phyloP scores from a whole-genome alignment of 495 filamentous ascomycete genomes.

The Penicillium coffeae region DNA sequence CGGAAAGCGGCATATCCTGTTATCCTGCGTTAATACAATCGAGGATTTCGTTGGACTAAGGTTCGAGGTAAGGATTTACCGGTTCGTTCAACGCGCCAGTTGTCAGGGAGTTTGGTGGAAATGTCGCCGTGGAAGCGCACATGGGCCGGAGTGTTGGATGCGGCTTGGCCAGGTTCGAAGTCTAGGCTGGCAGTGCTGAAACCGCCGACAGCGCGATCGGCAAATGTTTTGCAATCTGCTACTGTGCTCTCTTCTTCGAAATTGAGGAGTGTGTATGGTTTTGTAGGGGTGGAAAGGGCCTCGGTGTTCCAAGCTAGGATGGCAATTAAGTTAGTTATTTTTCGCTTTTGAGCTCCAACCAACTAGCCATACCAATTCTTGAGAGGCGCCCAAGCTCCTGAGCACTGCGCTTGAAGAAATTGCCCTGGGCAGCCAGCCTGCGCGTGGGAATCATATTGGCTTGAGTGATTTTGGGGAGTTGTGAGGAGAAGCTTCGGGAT shows the following conservation, averaged over 20 bases:
- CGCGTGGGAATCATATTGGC: conserved; percentile 44
- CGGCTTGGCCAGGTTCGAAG: conserved; percentile 50
- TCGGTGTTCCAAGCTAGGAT: conserved; percentile 49
- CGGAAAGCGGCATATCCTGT: conserved; percentile 90
- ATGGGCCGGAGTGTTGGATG: conserved; percentile 49
- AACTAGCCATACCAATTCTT: conserved; percentile 39
- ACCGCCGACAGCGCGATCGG: conserved; percentile 81
- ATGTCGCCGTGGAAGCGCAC: conserved; percentile 83
- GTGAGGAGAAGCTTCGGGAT: conserved; percentile 6
- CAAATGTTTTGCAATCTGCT: conserved; percentile 73
- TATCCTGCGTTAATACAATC: too few relatives aligned
- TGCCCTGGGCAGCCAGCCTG: conserved; percentile 44
- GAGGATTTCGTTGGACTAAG: too few relatives aligned
- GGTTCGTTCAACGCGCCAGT: conserved; percentile 54
- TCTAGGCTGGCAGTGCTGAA: conserved; percentile 71
- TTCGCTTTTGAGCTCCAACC: background rate
- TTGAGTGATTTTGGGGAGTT: background rate
- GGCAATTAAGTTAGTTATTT: conserved; percentile 9
- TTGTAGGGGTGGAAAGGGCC: conserved; percentile 43
- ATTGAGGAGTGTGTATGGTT: conserved; percentile 45
- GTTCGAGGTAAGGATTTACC: conserved; percentile 49
- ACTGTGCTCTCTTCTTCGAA: conserved; percentile 62
- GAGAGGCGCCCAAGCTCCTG: conserved; percentile 62
- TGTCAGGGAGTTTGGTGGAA: conserved; percentile 68
- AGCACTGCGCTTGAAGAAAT: conserved; percentile 60